These are phyloP conservation scores for Iris pallida DNA, from an alignment of 116 monocot genomes.

Conservation along the genomic window DNA sequence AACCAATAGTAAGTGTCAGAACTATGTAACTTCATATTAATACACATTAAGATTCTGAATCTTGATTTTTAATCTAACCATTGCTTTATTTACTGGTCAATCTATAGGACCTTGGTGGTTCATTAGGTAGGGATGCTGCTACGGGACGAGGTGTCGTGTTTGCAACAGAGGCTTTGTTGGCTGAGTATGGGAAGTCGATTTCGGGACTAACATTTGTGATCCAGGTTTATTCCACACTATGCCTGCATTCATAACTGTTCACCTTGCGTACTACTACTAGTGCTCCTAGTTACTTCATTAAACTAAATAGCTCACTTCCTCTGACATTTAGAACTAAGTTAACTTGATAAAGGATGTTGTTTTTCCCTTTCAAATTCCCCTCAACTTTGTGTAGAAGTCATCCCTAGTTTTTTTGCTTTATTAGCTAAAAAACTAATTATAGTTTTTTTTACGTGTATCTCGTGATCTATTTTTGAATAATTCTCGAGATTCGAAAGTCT, in stretches of 20 bases:
- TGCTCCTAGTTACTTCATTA: too few relatives aligned
- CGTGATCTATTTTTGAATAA: too few relatives aligned
- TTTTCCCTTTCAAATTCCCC: too few relatives aligned
- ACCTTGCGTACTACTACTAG: too few relatives aligned
- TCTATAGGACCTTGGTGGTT: conserved; percentile 93
- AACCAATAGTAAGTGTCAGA: conserved; percentile 51
- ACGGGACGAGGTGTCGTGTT: conserved; percentile 85
- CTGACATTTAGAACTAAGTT: too few relatives aligned
- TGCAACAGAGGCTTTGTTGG: conserved; percentile 71
- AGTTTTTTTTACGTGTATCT: not conserved
- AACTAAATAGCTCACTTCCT: too few relatives aligned
- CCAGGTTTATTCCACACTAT: conserved; percentile 33
- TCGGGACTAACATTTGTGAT: conserved; percentile 70
- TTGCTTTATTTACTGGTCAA: not conserved
- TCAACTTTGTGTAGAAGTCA: too few relatives aligned
- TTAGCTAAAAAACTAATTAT: not conserved
- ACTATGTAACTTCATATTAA: not conserved
- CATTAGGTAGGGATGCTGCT: conserved; percentile 86
- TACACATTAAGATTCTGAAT: not conserved
- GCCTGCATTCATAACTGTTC: too few relatives aligned
- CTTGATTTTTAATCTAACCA: not conserved
- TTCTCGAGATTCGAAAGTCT: too few relatives aligned
- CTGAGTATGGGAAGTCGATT: conserved; percentile 70
- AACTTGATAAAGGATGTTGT: too few relatives aligned
- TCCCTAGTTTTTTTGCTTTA: too few relatives aligned